These are phyloP conservation scores for Talaromyces sp. DNA, from an alignment of 2,329 filamentous ascomycete species.

Conservation along the genomic window DNA sequence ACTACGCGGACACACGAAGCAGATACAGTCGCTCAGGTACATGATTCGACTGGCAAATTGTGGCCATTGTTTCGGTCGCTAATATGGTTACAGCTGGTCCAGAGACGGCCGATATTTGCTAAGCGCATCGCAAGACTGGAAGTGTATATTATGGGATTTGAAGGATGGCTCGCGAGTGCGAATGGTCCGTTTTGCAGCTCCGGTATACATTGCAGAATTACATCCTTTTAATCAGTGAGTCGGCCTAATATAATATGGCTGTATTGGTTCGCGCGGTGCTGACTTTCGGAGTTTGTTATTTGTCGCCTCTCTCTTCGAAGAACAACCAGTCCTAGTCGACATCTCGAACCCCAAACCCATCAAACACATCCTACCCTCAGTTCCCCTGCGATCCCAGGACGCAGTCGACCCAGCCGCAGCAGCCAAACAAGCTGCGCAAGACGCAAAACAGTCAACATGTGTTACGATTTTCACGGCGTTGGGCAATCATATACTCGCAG, in stretches of 20 bases:
- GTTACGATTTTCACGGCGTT: constrained; percentile 81
- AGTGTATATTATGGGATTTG: constrained; percentile 92
- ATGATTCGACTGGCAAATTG: background rate
- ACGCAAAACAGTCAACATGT: constrained; percentile 91
- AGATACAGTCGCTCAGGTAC: constrained; percentile 78
- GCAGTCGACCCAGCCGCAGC: constrained; percentile 53
- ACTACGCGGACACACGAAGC: constrained; percentile 84
- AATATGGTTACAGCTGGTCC: constrained; percentile 63
- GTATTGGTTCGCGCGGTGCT: background rate
- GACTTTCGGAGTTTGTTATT: constrained; percentile 62
- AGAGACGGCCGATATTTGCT: constrained; percentile 84
- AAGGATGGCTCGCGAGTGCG: constrained; percentile 66
- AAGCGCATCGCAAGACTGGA: constrained; percentile 93
- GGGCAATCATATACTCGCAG: constrained; percentile 84
- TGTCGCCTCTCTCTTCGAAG: constrained; percentile 88
- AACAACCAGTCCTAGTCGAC: constrained; percentile 84
- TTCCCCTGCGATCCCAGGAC: constrained; percentile 71
- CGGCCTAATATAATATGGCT: background rate
- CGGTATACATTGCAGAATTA: constrained; percentile 92
- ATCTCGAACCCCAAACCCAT: constrained; percentile 63
- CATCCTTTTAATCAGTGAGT: constrained; percentile 82
- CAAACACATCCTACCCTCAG: constrained; percentile 74
- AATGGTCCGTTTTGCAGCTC: constrained; percentile 84
- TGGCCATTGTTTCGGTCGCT: background rate
- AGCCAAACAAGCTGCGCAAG: constrained; percentile 84